Evolutionary conservation across 768 basidiomycete genomes (phyloP).

Genomic region (Dentipellis sp.): DNA sequence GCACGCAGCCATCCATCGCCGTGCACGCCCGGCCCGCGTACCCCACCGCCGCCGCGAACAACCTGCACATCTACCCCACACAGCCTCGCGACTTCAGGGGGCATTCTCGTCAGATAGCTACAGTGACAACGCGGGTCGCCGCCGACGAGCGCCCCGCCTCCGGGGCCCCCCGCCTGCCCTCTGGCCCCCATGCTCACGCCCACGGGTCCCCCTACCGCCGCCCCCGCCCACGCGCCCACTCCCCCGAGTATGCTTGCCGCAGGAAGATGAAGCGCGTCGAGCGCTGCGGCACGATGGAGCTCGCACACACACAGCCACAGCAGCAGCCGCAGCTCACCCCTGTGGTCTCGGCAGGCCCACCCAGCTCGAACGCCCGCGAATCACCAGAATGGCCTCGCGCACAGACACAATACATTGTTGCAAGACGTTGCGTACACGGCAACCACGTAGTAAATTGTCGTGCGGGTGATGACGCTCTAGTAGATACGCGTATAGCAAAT

Average conservation of each 20-base stretch:
- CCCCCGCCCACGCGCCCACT: not conserved
- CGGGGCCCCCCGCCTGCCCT: conserved; percentile 9
- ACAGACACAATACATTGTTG: too few species aligned
- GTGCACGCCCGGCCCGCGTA: conserved; percentile 13
- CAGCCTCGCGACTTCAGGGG: conserved; percentile 28
- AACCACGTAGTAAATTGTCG: too few species aligned
- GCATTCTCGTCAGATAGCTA: conserved; percentile 40
- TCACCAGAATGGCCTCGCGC: conserved; percentile 2
- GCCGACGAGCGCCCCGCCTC: conserved; percentile 28
- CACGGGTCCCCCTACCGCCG: conserved; percentile 16
- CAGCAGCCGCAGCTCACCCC: conserved; percentile 5
- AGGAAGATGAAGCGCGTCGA: conserved; percentile 81
- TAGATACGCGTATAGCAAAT: too few species aligned
- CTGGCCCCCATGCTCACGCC: conserved; percentile 22
- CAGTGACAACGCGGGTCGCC: too few species aligned
- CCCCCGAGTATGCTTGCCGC: conserved; percentile 32
- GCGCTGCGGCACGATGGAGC: conserved; percentile 51
- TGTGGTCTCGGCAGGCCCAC: not conserved
- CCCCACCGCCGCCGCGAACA: conserved; percentile 12
- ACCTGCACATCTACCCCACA: conserved; percentile 20
- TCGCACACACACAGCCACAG: conserved; percentile 16
- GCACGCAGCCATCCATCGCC: conserved; percentile 16
- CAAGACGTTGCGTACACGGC: too few species aligned
- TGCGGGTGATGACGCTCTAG: too few species aligned
- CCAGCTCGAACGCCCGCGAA: conserved; percentile 6